Evolutionary conservation across 176 grass and related monocot genomes (phyloP).

Genomic region (Phoenix roebelenii): DNA sequence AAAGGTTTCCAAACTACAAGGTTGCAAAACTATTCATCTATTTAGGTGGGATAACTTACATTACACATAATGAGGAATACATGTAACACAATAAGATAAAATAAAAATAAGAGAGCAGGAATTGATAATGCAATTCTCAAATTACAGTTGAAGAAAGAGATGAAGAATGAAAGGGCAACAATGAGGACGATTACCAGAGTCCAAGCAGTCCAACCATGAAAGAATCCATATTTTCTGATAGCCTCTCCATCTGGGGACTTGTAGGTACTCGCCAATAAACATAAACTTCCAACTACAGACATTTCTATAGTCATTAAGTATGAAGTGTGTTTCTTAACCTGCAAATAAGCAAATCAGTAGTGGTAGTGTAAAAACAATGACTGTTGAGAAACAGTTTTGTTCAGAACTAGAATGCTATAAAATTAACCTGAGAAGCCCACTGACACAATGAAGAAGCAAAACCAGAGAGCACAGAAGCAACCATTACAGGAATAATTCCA

Average conservation of each 20-base stretch:
- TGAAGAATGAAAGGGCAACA: no score
- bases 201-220: constrained; percentile 81
- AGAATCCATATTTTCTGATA: constrained; percentile 78
- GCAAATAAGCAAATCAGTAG: constrained; percentile 4
- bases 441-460: constrained; percentile 90
- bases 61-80: no score
- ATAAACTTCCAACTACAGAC: constrained; percentile 90
- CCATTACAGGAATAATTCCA: constrained; percentile 83
- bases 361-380: background rate
- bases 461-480: constrained; percentile 77
- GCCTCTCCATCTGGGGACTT: constrained; percentile 87
- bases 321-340: constrained; percentile 98
- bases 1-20: no score
- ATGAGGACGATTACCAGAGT: constrained; percentile 42
- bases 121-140: no score
- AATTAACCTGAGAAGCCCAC: constrained; percentile 80
- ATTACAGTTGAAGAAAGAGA: no score
- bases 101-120: no score
- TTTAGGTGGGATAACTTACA: no score
- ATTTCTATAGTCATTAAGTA: constrained; percentile 99
- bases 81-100: no score
- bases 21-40: no score
- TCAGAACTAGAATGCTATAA: constrained; percentile 24
- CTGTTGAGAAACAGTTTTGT: background rate
- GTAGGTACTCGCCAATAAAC: constrained; percentile 65